Evolutionary conservation across 805 yeast species (phyloP), one percentile per base, ranked within the genome.

Genomic region (Tetrapisispora namnaoensis): DNA sequence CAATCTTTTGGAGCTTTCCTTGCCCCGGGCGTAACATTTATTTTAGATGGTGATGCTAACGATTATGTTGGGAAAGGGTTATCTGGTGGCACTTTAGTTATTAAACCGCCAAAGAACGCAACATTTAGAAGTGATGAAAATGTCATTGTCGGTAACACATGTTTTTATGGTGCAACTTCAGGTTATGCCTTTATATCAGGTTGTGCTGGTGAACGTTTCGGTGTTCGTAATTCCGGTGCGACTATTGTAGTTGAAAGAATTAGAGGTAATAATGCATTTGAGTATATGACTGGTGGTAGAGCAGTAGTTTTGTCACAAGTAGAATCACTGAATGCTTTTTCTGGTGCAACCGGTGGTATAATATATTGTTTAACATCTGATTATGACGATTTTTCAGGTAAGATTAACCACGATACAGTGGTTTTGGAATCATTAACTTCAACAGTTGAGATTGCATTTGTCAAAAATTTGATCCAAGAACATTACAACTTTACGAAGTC

Each of bases 331-430:
- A 96, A 86, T 53, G 75, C 76, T 4, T 71, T 82, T 52, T 96
- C 99, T 49, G 99, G 99, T 75, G 93, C 93, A 85, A 90, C 97
- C 59, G 99, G 99, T 71, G 99, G 99, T 80, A 91, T 93, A 68
- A 95, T 96, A 16, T 91, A 91, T 64, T 97, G 95, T 51, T 76
- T 91, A 59, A 95, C 90, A 60, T 86, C 91, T 74, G 97, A 93
- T 46, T 65, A 63, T 53, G 96, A 90, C 65, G 96, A 89, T 65
- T 90, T 91, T 62, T 74, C 74, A 53, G 79, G 80, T 53, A 83
- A 83, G 69, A 88, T 87, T 56, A 91, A 91, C 71, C 64, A 69
- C 40, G 91, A 83, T 56, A 81, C 87, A 57, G 91, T 93, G 56
- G 96, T 85, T 60, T 76, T 93, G 50, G 75, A 84, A 42, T 74